These are phyloP conservation scores for Canavalia ensiformis DNA, from an alignment of 306 rosid genomes.

Conservation along the genomic window DNA sequence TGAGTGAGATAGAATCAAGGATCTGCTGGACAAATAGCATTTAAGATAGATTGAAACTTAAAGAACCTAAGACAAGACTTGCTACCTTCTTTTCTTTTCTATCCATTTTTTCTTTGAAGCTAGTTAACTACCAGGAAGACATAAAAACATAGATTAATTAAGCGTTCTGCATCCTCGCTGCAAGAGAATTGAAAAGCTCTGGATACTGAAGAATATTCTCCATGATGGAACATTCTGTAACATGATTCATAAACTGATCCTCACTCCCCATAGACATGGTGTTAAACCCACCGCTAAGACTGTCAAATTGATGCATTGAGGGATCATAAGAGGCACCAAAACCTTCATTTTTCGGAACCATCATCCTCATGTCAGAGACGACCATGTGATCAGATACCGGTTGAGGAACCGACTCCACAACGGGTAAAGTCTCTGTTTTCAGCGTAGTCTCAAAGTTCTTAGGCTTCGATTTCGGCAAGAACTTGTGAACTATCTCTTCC, in stretches of 20 bases:
- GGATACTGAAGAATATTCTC: constrained; percentile 66
- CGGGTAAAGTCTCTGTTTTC: background rate
- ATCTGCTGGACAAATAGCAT: background rate
- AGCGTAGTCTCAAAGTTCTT: background rate
- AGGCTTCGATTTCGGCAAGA: constrained; percentile 50
- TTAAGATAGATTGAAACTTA: background rate
- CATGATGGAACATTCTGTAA: constrained; percentile 43
- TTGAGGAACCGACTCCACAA: background rate
- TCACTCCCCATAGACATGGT: constrained; percentile 36
- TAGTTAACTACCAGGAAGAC: background rate
- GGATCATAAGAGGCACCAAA: constrained; percentile 47
- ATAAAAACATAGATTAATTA: background rate
- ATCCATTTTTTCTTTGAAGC: background rate
- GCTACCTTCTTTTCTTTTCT: no score
- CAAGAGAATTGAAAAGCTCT: constrained; percentile 56
- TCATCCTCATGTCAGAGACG: constrained; percentile 15
- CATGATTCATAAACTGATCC: constrained; percentile 41
- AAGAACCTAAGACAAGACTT: background rate
- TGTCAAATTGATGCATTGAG: constrained; percentile 49
- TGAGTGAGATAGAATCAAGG: background rate
- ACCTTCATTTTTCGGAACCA: constrained; percentile 20
- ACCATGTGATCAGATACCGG: background rate
- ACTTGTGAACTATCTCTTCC: constrained; percentile 76
- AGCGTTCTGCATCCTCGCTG: constrained; percentile 64
- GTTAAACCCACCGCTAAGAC: constrained; percentile 42